phyloP scores from a whole-genome alignment of 768 basidiomycete species.

The Dioszegia crocea region DNA sequence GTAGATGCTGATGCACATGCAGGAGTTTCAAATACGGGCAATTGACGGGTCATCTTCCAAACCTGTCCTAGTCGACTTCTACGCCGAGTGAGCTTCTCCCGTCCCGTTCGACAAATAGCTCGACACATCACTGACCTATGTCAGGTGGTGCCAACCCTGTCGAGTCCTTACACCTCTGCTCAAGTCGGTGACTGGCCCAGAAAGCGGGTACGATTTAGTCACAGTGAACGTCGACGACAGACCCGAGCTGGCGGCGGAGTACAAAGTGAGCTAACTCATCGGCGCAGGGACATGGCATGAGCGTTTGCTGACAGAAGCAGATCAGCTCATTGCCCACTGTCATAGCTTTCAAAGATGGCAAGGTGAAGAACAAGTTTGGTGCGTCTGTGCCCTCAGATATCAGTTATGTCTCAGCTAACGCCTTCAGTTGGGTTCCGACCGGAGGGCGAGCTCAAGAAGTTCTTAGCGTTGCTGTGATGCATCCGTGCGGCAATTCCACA shows the following conservation, averaged over 20 bases:
- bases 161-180: slow-evolving; percentile 41
- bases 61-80: slow-evolving; percentile 47
- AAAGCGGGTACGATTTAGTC: slow-evolving; percentile 26
- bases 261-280: slow-evolving; percentile 25
- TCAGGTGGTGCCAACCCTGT: slow-evolving; percentile 43
- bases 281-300: not conserved
- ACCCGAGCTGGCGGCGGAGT: slow-evolving; percentile 38
- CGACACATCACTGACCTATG: not conserved
- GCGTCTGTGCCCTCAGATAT: slow-evolving; percentile 1
- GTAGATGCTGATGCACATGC: not conserved
- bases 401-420: not conserved
- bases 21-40: slow-evolving; percentile 35
- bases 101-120: too few species aligned
- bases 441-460: slow-evolving; percentile 36
- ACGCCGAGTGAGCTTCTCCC: slow-evolving; percentile 23
- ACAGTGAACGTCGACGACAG: slow-evolving; percentile 39
- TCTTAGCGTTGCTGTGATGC: slow-evolving; percentile 28
- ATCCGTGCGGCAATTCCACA: not conserved
- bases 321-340: slow-evolving; percentile 44
- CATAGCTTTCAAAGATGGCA: slow-evolving; percentile 44
- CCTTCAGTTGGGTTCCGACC: slow-evolving; percentile 27
- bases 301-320: slow-evolving; percentile 8
- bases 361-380: slow-evolving; percentile 43
- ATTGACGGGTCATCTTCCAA: slow-evolving; percentile 22
- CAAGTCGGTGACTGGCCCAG: slow-evolving; percentile 30